Evolutionary conservation across 148 eudicot species (phyloP), one percentile per base, ranked within the genome.

Genomic region (Talinum fruticosum): DNA sequence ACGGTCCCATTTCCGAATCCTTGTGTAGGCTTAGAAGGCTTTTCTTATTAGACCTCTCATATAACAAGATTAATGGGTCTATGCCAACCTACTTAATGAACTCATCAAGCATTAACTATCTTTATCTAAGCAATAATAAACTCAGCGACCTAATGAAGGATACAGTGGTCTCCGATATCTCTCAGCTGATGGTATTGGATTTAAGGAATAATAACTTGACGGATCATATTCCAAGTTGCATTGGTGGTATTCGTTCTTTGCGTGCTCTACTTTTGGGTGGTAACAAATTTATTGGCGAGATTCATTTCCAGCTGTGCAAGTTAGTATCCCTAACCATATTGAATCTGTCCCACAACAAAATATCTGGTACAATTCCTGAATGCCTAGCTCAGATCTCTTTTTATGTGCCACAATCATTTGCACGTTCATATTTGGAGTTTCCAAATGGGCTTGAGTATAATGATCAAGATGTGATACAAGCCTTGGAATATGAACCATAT

Each of bases 271-370:
- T 4, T 6, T 51, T 77, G 68, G 30, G 34, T n/a, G 38, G 62
- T 1, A 78, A 78, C 54, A 33, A 62, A 2, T 72, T 78, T 44
- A 4, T 34, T 15, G 81, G 81, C 2, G 23, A 5, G 3, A 66
- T 79, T 15, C 77, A 75, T 24, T 0, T 0, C 7, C 29, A 54
- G 65, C 26, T 76, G 37, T 81, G 77, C 66, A 49, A 66, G 2
- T 49, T 76, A 8, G 8, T 0, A 0, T 1, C 0, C 0, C 29
- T 76, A 24, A 5, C 12, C 8, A 29, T 77, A 2, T 35, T 76
- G 65, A 80, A 81, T 67, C 45, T 76, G 21, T 81, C 84, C 8
- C 26, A 38, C 53, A 81, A 36, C 21, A 18, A n/a, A n/a, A n/a
- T 81, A 21, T 32, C 44, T 3, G 80, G 84, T 15, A 7, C 59